Percentiles rank a stretch among this genome's conserved stretches.
phyloP scores from a whole-genome alignment of 2,329 filamentous ascomycete genomes.

The Penicillium concentricum region DNA sequence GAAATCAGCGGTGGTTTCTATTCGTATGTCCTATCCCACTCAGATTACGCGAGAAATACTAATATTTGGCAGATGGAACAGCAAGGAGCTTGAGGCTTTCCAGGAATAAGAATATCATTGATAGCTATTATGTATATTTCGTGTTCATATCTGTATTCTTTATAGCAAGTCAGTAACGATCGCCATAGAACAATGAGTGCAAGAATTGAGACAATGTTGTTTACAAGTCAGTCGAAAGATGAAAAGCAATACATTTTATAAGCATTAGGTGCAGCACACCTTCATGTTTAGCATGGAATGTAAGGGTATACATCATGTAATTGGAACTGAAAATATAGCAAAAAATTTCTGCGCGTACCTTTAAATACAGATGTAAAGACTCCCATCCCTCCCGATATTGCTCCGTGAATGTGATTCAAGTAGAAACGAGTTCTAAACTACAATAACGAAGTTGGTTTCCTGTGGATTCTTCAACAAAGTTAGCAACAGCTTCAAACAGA shows the following conservation, averaged over 20 bases:
- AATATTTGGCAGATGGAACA: constrained; percentile 45
- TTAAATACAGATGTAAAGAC: constrained; percentile 7
- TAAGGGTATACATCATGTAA: constrained; percentile 53
- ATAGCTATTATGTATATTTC: neutral
- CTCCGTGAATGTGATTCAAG: neutral
- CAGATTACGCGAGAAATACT: constrained; percentile 16
- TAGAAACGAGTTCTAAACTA: neutral
- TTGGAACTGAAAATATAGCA: constrained; percentile 12
- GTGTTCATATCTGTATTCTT: constrained; percentile 14
- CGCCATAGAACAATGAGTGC: constrained; percentile 22
- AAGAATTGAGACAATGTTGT: constrained; percentile 16
- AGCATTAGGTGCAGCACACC: constrained; percentile 51
- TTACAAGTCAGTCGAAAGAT: constrained; percentile 61
- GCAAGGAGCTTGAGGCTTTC: constrained; percentile 43
- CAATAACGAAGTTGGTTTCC: neutral
- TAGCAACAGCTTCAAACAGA: constrained; percentile 23
- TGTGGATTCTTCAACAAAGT: constrained; percentile 23
- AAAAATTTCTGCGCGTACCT: constrained; percentile 25
- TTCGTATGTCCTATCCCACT: constrained; percentile 28
- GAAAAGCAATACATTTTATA: constrained; percentile 61
- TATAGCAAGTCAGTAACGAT: constrained; percentile 31
- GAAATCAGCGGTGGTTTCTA: constrained; percentile 75
- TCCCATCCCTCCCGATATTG: neutral
- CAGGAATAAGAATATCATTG: constrained; percentile 34
- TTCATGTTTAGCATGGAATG: constrained; percentile 66